Evolutionary conservation across 805 yeast species (phyloP).

Genomic region (Blastobotrys americana): DNA sequence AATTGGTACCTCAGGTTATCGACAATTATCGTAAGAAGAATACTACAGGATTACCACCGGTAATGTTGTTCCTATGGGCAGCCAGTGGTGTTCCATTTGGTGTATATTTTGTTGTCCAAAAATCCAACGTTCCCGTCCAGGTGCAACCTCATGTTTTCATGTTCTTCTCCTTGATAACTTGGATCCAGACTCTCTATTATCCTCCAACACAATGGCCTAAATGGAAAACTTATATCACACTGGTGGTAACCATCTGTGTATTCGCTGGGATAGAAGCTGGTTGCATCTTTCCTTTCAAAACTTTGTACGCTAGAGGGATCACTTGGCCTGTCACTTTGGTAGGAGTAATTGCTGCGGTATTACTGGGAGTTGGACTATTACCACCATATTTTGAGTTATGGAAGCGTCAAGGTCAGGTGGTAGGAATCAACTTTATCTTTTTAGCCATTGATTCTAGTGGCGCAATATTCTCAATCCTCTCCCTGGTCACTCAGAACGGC

Average conservation of each 20-base stretch:
- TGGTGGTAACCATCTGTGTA: constrained; percentile 35
- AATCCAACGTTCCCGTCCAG: constrained; percentile 68
- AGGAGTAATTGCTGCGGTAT: constrained; percentile 72
- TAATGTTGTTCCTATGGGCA: constrained; percentile 83
- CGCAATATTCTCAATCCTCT: constrained; percentile 67
- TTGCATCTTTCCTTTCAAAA: constrained; percentile 61
- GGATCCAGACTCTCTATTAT: constrained; percentile 60
- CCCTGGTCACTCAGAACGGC: constrained; percentile 48
- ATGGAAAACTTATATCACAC: constrained; percentile 33
- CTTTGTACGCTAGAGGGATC: constrained; percentile 40
- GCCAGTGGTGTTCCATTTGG: constrained; percentile 75
- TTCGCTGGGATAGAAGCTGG: constrained; percentile 63
- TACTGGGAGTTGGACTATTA: constrained; percentile 67
- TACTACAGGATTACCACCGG: constrained; percentile 81
- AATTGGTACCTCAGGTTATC: constrained; percentile 76
- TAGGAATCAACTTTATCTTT: constrained; percentile 82
- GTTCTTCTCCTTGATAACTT: constrained; percentile 57
- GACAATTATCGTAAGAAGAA: constrained; percentile 68
- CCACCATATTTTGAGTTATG: constrained; percentile 86
- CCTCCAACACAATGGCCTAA: constrained; percentile 52
- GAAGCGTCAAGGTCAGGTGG: constrained; percentile 73
- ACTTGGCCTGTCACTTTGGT: constrained; percentile 75
- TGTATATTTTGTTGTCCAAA: constrained; percentile 68
- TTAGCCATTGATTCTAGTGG: constrained; percentile 71
- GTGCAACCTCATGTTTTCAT: constrained; percentile 85